Evolutionary conservation across 1,284 basidiomycete species (phyloP).

Genomic region (Moniliophthora roreri): DNA sequence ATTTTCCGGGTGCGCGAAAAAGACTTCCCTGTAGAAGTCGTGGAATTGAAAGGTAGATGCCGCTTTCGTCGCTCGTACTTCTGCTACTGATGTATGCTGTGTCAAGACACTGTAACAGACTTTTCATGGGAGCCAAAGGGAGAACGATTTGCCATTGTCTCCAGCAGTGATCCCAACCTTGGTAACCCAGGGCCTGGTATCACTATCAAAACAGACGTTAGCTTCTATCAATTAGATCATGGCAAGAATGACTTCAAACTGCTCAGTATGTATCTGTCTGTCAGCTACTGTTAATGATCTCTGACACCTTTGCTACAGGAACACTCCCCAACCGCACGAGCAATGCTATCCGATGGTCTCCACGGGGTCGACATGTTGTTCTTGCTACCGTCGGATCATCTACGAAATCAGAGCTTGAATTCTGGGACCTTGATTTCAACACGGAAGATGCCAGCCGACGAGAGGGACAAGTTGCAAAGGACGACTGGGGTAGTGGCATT

Average conservation of each 20-base stretch:
- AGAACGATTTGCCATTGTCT: conserved; percentile 94
- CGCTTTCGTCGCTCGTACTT: conserved; percentile 7
- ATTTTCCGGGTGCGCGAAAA: conserved; percentile 98
- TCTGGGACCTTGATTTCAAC: conserved; percentile 97
- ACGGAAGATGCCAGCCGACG: conserved; percentile 68
- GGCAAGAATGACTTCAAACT: conserved; percentile 94
- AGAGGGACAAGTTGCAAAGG: conserved; percentile 57
- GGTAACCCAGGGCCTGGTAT: conserved; percentile 87
- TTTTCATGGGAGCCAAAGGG: conserved; percentile 99
- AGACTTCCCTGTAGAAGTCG: conserved; percentile 96
- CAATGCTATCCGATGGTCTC: conserved; percentile 98
- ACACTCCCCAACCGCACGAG: conserved; percentile 85
- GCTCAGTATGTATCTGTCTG: conserved; percentile 56
- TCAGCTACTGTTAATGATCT: neutral
- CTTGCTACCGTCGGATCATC: conserved; percentile 95
- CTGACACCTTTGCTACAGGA: conserved; percentile 43
- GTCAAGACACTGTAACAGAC: conserved; percentile 87
- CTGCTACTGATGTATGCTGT: conserved; percentile 11
- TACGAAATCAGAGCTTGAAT: conserved; percentile 96
- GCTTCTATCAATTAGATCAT: conserved; percentile 94
- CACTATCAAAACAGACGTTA: conserved; percentile 94
- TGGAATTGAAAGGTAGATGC: conserved; percentile 86
- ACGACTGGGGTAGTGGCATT: conserved; percentile 86
- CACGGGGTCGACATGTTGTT: conserved; percentile 93
- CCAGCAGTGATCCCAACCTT: conserved; percentile 92